Evolutionary conservation across 2,329 filamentous ascomycete species (phyloP), one percentile per base, ranked within the genome.

Genomic region (Phyllosticta citrichinensis): DNA sequence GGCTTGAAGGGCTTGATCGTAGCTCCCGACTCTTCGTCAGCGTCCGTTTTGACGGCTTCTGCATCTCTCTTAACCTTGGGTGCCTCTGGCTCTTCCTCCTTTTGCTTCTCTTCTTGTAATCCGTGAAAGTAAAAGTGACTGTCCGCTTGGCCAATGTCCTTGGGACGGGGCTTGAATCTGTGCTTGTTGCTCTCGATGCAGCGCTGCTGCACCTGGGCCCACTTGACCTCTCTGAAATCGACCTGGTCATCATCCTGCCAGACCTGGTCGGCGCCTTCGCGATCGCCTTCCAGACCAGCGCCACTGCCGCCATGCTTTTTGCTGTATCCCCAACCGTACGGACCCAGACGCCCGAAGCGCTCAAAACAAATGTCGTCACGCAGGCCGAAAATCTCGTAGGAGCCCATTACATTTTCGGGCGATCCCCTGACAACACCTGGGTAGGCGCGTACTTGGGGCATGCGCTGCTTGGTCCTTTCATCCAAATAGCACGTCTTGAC

Each of bases 301-400:
- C 93, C 91, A 25, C 88, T 85, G 1, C 93, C 93, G 12, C 93
- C 93, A 65, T 82, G 85, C 62, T 85, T 85, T 35, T 82, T 78
- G 33, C 88, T 89, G 72, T 97, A 97, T 9, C 93, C 93, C 63
- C 91, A 84, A 0, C 93, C 93, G 67, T 99, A 99, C 0, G 93
- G 89, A 0, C 90, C 92, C 30, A 94, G 83, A 64, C 91, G 83
- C 2, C 93, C 93, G 70, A 89, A 96, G 1, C 94, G 83, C 66
- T 99, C 94, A 70, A 96, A 97, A 76, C 94, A 99, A 55, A 97
- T 83, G 68, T 96, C 87, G 65, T 95, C 84, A 19, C 88, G 84
- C 40, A 97, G 77, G 0, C 86, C 87, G 12, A 97, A 75, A 51
- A 93, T 73, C 10, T 91, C 85, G 68, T 96, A 92, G 0, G 91